Evolutionary conservation across 805 yeast genomes (phyloP), one percentile per base, ranked within the genome.

Genomic region (Candida sithepensis): DNA sequence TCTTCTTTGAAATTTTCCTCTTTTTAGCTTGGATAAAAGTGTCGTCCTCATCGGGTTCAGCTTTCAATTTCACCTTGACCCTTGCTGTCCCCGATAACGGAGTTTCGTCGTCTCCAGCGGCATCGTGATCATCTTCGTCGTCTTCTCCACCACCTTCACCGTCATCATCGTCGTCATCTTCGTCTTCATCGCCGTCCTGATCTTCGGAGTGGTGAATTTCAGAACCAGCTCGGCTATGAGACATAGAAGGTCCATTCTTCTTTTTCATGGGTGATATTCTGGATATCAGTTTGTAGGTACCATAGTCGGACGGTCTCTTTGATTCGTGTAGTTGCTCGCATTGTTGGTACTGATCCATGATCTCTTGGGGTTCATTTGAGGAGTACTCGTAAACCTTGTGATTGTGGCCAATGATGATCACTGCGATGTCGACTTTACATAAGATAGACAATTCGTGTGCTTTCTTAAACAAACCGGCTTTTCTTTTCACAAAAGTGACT

Each of bases 361-460:
- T 66, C 10, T 75, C 75, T 10, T 72, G 67, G 2, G 89, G 75
- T 22, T 83, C 81, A 16, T 83, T 82, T 3, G 95, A 82, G 8
- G 90, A 78, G 62, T 83, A 92, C 69, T 92, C 96, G 63, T 87
- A 90, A 21, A 90, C 78, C 59, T 85, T 86, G 59, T 88, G 83
- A 65, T 84, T 90, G 58, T 81, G 81, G 18, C 96, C 96, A 33
- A 90, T 73, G 22, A 92, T 89, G 14, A 92, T 82, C 26, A 92
- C 92, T 2, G 98, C 95, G 26, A 94, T 75, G 61, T 92, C 98
- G 5, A 90, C 96, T 53, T 89, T 91, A 67, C 98, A 92, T 36
- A 92, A 74, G 10, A 92, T 92, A 0, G 97, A 82, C 46, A 94
- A 73, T 65, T 86, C 94, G 62, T 85, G 86, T 2, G 92, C 92